Base-by-base conservation (phyloP, 1,284 basidiomycete species). In the Austropuccinia psidii region DNA sequence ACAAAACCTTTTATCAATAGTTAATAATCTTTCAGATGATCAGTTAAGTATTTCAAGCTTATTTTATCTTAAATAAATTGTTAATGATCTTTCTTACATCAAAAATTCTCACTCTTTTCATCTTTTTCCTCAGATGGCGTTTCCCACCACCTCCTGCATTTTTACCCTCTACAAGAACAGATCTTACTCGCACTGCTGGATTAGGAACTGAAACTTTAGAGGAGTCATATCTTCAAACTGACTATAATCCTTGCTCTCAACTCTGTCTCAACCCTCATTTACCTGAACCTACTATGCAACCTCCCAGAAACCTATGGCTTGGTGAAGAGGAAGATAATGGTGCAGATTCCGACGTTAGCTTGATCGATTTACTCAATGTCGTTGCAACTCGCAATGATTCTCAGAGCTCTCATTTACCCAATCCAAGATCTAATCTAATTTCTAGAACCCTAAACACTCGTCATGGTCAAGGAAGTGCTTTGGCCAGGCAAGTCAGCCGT, bases 311-410 rank as follows among this genome's bases (percentile, higher is more conserved):
- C 35, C 47, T 72, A 6, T 72, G 69, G 57, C 29, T 72, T 11
- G 58, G 69, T 2, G 57, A 72, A 29, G 69, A 72, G 15, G 69
- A 72, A 27, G 69, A 72, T 29, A 35, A 54, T 11, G 69, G 69
- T 4, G 17, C 54, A 35, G 69, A 72, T n/a, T 69, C 67, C 0
- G 69, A 72, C 0, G 58, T 61, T 11, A 72, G 69, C 33, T 31
- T 72, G 6, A 39, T 61, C 21, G 57, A 72, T 50, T 58, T 72
- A 11, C 57, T 72, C 29, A 69, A 58, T 24, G 37, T 50, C n/a
- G 39, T 58, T 1, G 57, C 69, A 11, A 8, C 39, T 24, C 50
- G 15, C 29, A 24, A 43, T 11, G 45, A 41, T 4, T 55, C 52
- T 27, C n/a, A n/a, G n/a, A n/a, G n/a, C n/a, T 15, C 52, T 6